Evolutionary conservation across 768 basidiomycete genomes (phyloP).

Genomic region (Collybia mongolica): DNA sequence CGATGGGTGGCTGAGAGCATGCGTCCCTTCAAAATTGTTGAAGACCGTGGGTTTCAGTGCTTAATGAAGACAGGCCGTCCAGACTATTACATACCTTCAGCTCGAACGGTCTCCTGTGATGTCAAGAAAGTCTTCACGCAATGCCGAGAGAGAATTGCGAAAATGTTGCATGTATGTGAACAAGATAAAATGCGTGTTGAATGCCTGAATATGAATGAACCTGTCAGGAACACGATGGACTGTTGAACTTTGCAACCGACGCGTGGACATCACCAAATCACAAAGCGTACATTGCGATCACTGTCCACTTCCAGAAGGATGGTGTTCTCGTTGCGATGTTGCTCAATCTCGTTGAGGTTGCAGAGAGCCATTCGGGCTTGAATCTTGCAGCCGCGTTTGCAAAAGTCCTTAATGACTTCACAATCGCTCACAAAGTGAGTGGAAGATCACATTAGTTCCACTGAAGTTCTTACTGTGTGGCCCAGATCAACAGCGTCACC

Average conservation of each 20-base stretch:
- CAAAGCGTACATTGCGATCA: constrained; percentile 21
- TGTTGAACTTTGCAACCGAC: neutral
- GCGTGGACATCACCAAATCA: neutral
- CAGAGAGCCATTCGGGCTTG: constrained; percentile 17
- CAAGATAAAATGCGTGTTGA: too few species aligned
- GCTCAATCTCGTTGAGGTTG: too few species aligned
- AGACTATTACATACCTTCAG: constrained; percentile 28
- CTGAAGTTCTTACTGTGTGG: too few species aligned
- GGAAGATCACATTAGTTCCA: too few species aligned
- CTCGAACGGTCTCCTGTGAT: constrained; percentile 26
- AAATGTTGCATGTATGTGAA: constrained; percentile 21
- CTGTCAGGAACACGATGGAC: neutral
- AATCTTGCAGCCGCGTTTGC: too few species aligned
- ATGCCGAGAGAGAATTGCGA: constrained; percentile 19
- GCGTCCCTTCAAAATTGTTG: constrained; percentile 29
- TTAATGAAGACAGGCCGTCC: constrained; percentile 32
- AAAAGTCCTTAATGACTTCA: too few species aligned
- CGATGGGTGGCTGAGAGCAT: constrained; percentile 29
- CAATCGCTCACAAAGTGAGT: too few species aligned
- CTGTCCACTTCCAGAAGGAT: constrained; percentile 25
- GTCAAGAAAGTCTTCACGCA: constrained; percentile 24
- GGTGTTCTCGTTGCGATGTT: constrained; percentile 27
- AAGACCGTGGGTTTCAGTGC: too few species aligned
- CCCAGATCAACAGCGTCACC: too few species aligned
- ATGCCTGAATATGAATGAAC: neutral